A percentile compares a stretch with the other conserved stretches of the same genome.
These are phyloP conservation scores for Neonothopanus nambi DNA, from an alignment of 1,284 basidiomycete genomes.

Conservation along the genomic window DNA sequence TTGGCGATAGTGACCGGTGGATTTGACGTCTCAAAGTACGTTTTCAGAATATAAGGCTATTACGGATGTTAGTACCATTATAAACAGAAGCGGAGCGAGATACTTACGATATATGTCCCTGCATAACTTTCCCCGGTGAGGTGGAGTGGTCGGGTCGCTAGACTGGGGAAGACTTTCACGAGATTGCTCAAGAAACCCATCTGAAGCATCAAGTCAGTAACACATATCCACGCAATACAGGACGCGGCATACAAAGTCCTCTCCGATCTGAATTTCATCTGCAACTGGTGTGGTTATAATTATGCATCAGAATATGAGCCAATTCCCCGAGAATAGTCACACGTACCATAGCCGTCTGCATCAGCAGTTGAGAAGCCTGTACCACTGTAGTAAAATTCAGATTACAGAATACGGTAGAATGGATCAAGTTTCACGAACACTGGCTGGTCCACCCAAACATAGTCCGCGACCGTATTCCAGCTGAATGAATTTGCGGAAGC, in stretches of 20 bases:
- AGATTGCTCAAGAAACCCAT: constrained; percentile 68
- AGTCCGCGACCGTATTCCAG: constrained; percentile 64
- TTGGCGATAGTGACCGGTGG: constrained; percentile 71
- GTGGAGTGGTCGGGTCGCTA: constrained; percentile 59
- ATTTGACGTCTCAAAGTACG: constrained; percentile 58
- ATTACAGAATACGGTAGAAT: not conserved
- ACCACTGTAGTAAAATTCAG: constrained; percentile 41
- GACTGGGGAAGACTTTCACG: constrained; percentile 65
- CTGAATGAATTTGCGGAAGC: constrained; percentile 51
- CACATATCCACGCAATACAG: not conserved
- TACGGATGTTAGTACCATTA: constrained; percentile 10
- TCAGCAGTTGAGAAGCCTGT: constrained; percentile 68
- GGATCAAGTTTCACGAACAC: constrained; percentile 43
- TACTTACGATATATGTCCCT: constrained; percentile 60
- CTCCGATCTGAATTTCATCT: constrained; percentile 67
- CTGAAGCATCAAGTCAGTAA: constrained; percentile 30
- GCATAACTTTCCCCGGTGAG: constrained; percentile 70
- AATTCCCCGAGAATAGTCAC: not conserved
- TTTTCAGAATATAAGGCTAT: constrained; percentile 73
- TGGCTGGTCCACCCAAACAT: constrained; percentile 74
- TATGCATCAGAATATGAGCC: not conserved
- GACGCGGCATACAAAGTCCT: constrained; percentile 59
- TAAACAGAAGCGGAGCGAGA: not conserved
- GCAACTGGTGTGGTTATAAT: constrained; percentile 39
- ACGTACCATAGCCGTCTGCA: constrained; percentile 54